Base-by-base conservation (phyloP, 1,284 basidiomycete genomes). In the Ustilago curta region DNA sequence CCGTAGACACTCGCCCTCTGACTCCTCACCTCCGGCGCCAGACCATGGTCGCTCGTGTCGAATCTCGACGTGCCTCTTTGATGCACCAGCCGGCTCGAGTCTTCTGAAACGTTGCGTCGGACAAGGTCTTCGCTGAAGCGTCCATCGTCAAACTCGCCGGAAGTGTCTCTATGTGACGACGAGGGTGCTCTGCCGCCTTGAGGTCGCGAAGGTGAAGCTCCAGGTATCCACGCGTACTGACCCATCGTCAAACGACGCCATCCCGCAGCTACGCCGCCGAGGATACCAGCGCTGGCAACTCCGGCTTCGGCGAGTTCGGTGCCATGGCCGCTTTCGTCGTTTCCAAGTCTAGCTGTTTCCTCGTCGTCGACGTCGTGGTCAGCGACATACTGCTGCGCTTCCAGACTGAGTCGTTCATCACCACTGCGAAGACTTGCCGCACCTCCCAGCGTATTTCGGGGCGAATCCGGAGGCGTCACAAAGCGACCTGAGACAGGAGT, bases 191-290 rank as follows among this genome's bases (percentile, higher is more conserved):
- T 48, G 7, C 35, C 35, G 35, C 35, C 35, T 37, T 58, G 56
- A 19, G 9, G 49, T 18, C 61, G 47, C 19, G 67, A 52, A 1
- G 59, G 32, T 3, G 59, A 47, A 18, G 21, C 50, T 16, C 57
- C 71, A n/a, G 71, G 66, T 7, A 74, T 42, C 71, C 71, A 75
- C 2, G 66, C 71, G 44, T 63, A 70, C 27, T 77, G 68, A 8
- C 71, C 76, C 68, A 71, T 71, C n/a, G 76, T 78, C 55, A 77
- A 50, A 6, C 77, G 67, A 6, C 69, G 61, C 77, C 76, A 78
- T 12, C 77, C 77, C 21, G 76, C 68, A 0, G 75, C 68, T 18
- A 78, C 48, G 14, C 76, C 71, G 18, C 77, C 76, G 8, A 79
- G 35, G 54, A 79, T 62, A 6, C 75, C 71, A 4, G 65, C 61